A percentile compares a stretch with the other conserved stretches of the same genome.
These are phyloP conservation scores for Polytolypa hystricis DNA, from an alignment of 2,329 filamentous ascomycete species.

Conservation along the genomic window DNA sequence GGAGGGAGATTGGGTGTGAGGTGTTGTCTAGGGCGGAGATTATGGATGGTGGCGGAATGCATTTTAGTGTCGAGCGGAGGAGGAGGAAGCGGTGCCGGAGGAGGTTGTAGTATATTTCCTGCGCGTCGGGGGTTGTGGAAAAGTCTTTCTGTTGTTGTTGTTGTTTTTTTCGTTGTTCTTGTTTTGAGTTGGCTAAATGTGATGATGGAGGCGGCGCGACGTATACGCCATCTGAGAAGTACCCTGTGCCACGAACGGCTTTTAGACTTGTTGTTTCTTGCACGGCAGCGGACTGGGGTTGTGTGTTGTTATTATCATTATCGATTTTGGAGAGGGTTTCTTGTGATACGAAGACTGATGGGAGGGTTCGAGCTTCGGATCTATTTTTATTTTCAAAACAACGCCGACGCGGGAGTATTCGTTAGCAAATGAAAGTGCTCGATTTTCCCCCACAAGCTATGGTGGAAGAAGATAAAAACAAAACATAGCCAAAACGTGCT, in stretches of 20 bases:
- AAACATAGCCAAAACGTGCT: slow-evolving; percentile 8
- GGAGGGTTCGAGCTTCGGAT: slow-evolving; percentile 14
- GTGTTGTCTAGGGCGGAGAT: slow-evolving; percentile 43
- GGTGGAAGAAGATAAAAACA: slow-evolving; percentile 7
- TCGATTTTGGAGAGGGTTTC: neutral
- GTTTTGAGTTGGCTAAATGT: slow-evolving; percentile 28
- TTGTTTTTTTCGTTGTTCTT: slow-evolving; percentile 18
- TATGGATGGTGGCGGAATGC: slow-evolving; percentile 41
- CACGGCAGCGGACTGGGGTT: slow-evolving; percentile 21
- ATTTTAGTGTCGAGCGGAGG: slow-evolving; percentile 53
- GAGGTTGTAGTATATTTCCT: slow-evolving; percentile 55
- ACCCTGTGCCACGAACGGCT: slow-evolving; percentile 39
- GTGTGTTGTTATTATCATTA: neutral
- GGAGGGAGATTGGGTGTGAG: slow-evolving; percentile 42
- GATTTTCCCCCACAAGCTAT: slow-evolving; percentile 2
- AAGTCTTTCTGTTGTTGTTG: too few relatives aligned
- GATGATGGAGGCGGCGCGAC: slow-evolving; percentile 45
- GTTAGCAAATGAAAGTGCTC: too few relatives aligned
- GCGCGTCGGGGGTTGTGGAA: slow-evolving; percentile 39
- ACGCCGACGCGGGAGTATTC: neutral
- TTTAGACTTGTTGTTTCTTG: slow-evolving; percentile 43
- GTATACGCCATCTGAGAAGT: slow-evolving; percentile 71
- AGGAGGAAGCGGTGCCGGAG: slow-evolving; percentile 53
- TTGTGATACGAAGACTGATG: slow-evolving; percentile 11
- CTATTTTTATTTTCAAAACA: slow-evolving; percentile 7